Evolutionary conservation across 78 protist genomes (phyloP).

Genomic region (Dictyostelium intermedium): DNA sequence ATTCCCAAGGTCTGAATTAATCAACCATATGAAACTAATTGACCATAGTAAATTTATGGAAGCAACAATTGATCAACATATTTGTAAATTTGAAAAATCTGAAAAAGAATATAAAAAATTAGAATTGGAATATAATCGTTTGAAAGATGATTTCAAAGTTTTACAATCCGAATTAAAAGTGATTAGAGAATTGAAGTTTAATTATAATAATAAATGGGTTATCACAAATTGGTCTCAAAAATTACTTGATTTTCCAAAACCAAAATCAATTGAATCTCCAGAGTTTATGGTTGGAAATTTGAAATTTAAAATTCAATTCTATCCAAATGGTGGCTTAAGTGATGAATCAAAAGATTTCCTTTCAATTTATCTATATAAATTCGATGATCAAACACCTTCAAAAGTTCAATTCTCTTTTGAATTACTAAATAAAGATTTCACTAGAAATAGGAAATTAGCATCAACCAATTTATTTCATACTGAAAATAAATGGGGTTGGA

Average conservation of each 20-base stretch:
- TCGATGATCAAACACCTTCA: background rate
- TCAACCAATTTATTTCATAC: background rate
- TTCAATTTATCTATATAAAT: background rate
- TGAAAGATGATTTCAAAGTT: background rate
- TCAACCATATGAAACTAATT: background rate
- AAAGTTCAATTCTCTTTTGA: background rate
- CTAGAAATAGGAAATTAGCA: background rate
- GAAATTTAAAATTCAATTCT: background rate
- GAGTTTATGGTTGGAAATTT: background rate
- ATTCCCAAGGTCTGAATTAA: background rate
- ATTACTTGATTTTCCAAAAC: background rate
- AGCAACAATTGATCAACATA: background rate
- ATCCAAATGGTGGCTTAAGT: background rate
- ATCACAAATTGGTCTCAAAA: background rate
- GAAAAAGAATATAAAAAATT: background rate
- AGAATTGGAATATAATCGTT: background rate
- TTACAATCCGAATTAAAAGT: background rate
- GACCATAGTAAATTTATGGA: background rate
- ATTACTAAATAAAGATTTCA: background rate
- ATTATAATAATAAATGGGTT: background rate
- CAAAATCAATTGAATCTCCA: background rate
- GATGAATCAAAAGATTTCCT: conserved; percentile 7
- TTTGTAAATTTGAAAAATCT: background rate
- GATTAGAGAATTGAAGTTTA: background rate
- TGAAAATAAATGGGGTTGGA: conserved; percentile 11